Evolutionary conservation across 2,329 filamentous ascomycete species (phyloP), one percentile per base, ranked within the genome.

Genomic region (Hymenotorrendiella dingleyae): DNA sequence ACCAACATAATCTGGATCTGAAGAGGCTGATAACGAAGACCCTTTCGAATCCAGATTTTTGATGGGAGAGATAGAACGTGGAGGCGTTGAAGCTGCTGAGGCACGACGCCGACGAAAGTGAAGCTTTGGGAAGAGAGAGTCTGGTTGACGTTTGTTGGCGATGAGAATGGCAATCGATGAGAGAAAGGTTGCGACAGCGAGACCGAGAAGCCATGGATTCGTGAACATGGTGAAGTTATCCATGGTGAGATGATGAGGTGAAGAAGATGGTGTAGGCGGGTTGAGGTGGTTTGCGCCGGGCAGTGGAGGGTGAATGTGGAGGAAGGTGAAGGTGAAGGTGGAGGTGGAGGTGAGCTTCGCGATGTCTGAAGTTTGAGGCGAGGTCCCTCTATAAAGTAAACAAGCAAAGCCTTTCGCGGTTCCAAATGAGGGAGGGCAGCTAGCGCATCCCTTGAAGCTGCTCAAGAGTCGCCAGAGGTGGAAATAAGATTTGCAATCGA

Each of bases 21-120:
- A 41, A 24, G 24, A 27, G n/a, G 19, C 20, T 19, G 26, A 36
- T n/a, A 9, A 30, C 12, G 17, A 9, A 8, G 35, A 11, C 8
- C 21, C 43, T 39, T 45, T 49, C 2, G 32, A 5, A 12, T 26
- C 40, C 26, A 32, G 35, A 12, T 46, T 50, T 19, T 51, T 55
- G 29, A 42, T 48, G 6, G 54, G 54, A 12, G 58, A 60, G 14
- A 60, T 42, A 6, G 57, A 60, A 19, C 58, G 54, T 29, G 58
- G 57, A 23, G 59, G 59, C 16, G 59, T 60, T 29, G 54, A 57
- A 8, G 59, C 55, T 20, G 52, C 55, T 28, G 59, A 60, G 28
- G 54, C 46, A 22, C 59, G 54, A 40, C 57, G 53, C 23, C 51
- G 54, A 34, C 47, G 47, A n/a, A 60, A 46, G 29, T 53, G 44